Percentiles rank a stretch among this genome's conserved stretches.
phyloP scores from a whole-genome alignment of 129 eudicot genomes.

The Lactuca saligna region DNA sequence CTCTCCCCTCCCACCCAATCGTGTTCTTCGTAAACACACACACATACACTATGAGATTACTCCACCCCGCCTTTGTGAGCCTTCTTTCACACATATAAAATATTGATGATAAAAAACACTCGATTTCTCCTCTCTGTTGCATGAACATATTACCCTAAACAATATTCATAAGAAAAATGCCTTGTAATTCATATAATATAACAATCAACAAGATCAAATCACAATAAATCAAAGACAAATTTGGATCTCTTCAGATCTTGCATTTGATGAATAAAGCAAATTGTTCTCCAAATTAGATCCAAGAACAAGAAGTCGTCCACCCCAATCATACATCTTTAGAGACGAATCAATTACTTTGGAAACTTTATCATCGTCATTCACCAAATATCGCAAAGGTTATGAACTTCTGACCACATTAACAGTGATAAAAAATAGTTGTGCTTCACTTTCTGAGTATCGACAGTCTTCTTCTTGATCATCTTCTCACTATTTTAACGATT shows the following conservation, averaged over 20 bases:
- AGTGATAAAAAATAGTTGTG: constrained; percentile 42
- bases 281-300: constrained; percentile 39
- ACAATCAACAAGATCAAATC: background rate
- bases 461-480: constrained; percentile 23
- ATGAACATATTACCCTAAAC: background rate
- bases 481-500: background rate
- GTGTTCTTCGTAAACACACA: too few species aligned
- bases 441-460: constrained; percentile 1
- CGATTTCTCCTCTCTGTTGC: background rate
- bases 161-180: too few species aligned
- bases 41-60: too few species aligned
- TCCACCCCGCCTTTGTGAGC: too few species aligned
- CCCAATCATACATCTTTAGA: constrained; percentile 52
- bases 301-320: constrained; percentile 58
- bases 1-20: too few species aligned
- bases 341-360: constrained; percentile 44
- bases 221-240: background rate
- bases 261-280: constrained; percentile 50
- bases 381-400: constrained; percentile 58
- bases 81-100: too few species aligned
- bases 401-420: constrained; percentile 55
- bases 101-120: too few species aligned
- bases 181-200: background rate
- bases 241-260: constrained; percentile 50
- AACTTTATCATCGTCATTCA: constrained; percentile 43